Evolutionary conservation across 2,329 filamentous ascomycete species (phyloP).

Genomic region (Fusarium papillatum): DNA sequence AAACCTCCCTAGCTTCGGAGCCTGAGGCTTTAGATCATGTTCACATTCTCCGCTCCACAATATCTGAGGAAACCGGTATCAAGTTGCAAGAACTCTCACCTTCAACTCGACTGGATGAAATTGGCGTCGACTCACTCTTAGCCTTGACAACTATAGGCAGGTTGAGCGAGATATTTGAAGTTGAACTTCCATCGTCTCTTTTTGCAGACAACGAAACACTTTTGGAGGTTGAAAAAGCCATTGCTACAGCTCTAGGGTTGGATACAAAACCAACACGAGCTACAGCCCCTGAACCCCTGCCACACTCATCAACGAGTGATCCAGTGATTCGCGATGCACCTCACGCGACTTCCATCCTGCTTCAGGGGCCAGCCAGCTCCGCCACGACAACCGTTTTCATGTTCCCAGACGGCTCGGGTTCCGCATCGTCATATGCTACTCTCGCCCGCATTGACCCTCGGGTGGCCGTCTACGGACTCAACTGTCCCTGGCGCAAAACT

Average conservation of each 20-base stretch:
- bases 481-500: conserved; percentile 75
- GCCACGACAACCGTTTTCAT: conserved; percentile 37
- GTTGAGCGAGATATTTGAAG: conserved; percentile 43
- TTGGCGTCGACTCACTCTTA: conserved; percentile 38
- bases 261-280: neutral
- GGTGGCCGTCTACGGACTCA: conserved; percentile 66
- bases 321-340: conserved; percentile 22
- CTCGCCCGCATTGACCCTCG: conserved; percentile 56
- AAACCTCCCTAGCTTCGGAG: conserved; percentile 31
- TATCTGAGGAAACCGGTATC: conserved; percentile 38
- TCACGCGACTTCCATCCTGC: conserved; percentile 39
- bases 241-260: conserved; percentile 11
- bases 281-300: neutral
- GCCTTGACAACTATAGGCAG: conserved; percentile 30
- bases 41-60: conserved; percentile 22
- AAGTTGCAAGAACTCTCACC: conserved; percentile 25
- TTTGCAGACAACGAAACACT: conserved; percentile 36
- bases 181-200: conserved; percentile 27
- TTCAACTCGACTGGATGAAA: conserved; percentile 29
- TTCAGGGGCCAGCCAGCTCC: conserved; percentile 32
- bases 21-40: conserved; percentile 15
- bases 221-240: conserved; percentile 31
- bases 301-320: neutral
- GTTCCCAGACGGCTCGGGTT: conserved; percentile 48
- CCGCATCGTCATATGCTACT: conserved; percentile 45